Percentiles rank a stretch among this genome's conserved stretches.
Evolutionary conservation across 225 moss, liverwort and hornwort species (phyloP).

Genomic region (Thuidium tamariscinum): DNA sequence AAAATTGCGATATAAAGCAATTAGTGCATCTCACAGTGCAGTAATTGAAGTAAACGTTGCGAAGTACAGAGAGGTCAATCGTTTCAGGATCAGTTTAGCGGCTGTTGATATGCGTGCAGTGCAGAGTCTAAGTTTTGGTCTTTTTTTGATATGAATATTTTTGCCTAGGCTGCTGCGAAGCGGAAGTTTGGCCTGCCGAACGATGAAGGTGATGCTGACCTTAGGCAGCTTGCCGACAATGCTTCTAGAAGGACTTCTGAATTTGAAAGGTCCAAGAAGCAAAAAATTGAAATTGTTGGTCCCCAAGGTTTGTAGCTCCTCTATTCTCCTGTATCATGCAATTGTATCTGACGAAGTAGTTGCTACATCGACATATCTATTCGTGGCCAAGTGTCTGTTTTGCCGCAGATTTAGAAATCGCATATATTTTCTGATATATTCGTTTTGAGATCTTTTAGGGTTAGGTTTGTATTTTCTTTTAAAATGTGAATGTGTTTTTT

Average conservation of each 20-base stretch:
- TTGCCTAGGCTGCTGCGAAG: conserved; percentile 56
- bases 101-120: not conserved
- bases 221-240: conserved; percentile 52
- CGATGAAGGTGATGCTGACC: conserved; percentile 46
- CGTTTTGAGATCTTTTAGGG: not conserved
- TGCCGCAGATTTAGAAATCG: not conserved
- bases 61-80: not conserved
- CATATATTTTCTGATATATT: not conserved
- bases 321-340: not conserved
- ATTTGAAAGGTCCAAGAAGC: conserved; percentile 58
- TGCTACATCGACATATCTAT: not conserved
- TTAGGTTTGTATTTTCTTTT: not conserved
- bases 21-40: not conserved
- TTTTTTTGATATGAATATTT: not conserved
- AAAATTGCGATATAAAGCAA: not conserved
- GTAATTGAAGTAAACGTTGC: not conserved
- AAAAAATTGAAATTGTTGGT: conserved; percentile 11
- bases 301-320: conserved; percentile 15
- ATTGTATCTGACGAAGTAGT: not conserved
- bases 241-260: conserved; percentile 46
- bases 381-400: not conserved
- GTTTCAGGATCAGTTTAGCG: not conserved
- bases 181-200: conserved; percentile 48
- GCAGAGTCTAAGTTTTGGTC: not conserved
- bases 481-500: not conserved